Conservation (phyloP, 768 basidiomycete species). For the Favolaschia claudopus region DNA sequence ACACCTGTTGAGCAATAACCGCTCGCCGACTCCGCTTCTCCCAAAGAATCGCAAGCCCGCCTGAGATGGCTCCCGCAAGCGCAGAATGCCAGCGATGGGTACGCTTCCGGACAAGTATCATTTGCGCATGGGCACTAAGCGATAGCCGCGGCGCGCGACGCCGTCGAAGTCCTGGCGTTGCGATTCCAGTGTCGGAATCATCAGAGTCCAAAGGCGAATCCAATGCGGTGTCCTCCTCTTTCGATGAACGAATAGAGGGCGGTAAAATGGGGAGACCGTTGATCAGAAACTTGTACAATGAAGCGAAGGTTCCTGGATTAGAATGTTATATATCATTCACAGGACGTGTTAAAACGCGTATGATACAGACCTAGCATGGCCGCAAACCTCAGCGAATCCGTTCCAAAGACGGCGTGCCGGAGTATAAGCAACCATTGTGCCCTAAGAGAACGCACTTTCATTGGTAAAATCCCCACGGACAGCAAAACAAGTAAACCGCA, state of each 20-base stretch:
- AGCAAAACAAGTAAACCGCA: constrained; percentile 41
- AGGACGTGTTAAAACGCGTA: not conserved
- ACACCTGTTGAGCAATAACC: constrained; percentile 85
- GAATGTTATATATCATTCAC: not conserved
- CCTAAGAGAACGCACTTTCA: not conserved
- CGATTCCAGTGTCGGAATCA: constrained; percentile 12
- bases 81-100: constrained; percentile 83
- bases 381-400: constrained; percentile 84
- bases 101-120: constrained; percentile 68
- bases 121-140: constrained; percentile 67
- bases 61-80: constrained; percentile 78
- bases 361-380: constrained; percentile 77
- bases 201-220: not conserved
- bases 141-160: constrained; percentile 61
- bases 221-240: constrained; percentile 35
- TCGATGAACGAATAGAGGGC: constrained; percentile 39
- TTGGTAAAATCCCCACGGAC: not conserved
- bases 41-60: constrained; percentile 76
- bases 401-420: constrained; percentile 83
- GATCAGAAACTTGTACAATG: constrained; percentile 80
- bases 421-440: constrained; percentile 61
- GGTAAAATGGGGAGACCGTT: constrained; percentile 80
- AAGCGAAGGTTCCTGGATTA: constrained; percentile 72
- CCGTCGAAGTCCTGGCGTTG: constrained; percentile 18
- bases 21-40: constrained; percentile 72